Evolutionary conservation across 108 stramenopile species (phyloP), one percentile per base, ranked within the genome.

Genomic region (Chaetoceros tenuissimus): DNA sequence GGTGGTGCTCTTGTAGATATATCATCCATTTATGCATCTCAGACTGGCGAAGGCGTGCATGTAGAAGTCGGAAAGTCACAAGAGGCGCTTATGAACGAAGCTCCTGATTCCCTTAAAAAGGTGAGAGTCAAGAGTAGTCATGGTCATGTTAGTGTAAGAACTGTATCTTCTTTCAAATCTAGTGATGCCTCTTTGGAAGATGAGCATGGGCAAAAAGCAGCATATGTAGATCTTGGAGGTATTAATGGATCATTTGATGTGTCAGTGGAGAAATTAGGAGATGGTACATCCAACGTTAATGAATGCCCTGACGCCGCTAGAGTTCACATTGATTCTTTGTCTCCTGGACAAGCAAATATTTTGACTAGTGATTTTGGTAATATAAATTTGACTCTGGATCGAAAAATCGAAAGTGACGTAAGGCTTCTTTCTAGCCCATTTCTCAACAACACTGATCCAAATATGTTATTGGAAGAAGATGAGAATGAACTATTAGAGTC

Each of bases 201-300:
- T 1, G 47, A 24, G 19, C 45, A 24, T 25, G 51, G 57, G 21
- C 51, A 64, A 46, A 51, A 21, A 23, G 28, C 46, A 28, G 59
- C 72, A 23, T 24, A 80, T 10, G 79, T 89, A 1, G 87, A 93
- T 53, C 62, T 93, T 20, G 83, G 85, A 50, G 87, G 91, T n/a
- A 85, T 89, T 31, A 93, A 93, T 66, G 91, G 87, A 40, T 84
- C 81, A 54, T 89, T 81, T 55, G 87, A 93, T 63, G 77, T 89
- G 19, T 51, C 19, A 3, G 47, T 75, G 31, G 10, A 47, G 2
- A 19, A 58, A 24, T 26, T 45, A 17, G 26, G 26, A 1, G 0
- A 30, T 24, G 48, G 1, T 55, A 17, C 3, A 45, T 8, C 3
- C 45, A 55, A 57, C 44, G 50, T 23, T 2, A 45, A 52, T 31